Evolutionary conservation across 2,329 filamentous ascomycete species (phyloP).

Genomic region (Arthrinium puccinioides): DNA sequence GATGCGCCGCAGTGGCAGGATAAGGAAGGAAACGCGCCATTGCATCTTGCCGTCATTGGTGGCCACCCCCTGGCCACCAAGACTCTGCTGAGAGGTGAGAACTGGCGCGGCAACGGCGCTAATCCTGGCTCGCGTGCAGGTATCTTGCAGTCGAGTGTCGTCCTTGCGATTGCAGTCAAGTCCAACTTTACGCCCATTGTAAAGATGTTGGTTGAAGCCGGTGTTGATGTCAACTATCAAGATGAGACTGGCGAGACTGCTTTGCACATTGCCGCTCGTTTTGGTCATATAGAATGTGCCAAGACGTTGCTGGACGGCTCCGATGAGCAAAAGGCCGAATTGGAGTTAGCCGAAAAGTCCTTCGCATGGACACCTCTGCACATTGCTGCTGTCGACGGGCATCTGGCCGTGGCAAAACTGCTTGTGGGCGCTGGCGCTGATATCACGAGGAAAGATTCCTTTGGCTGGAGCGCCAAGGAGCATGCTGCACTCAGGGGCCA

Average conservation of each 20-base stretch:
- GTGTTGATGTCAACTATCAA: constrained; percentile 88
- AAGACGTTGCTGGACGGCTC: constrained; percentile 66
- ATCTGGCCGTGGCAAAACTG: constrained; percentile 65
- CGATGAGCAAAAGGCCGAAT: constrained; percentile 61
- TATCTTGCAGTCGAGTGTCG: constrained; percentile 78
- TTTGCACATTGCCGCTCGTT: constrained; percentile 83
- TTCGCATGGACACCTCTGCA: constrained; percentile 96
- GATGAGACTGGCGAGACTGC: constrained; percentile 87
- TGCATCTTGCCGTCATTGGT: constrained; percentile 87
- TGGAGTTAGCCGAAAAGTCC: constrained; percentile 72
- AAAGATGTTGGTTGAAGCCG: constrained; percentile 78
- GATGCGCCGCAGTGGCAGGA: constrained; percentile 89
- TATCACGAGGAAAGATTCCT: constrained; percentile 67
- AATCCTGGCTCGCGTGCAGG: constrained; percentile 60
- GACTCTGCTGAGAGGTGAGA: constrained; percentile 71
- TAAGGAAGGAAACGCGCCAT: constrained; percentile 78
- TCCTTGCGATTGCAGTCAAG: constrained; percentile 80
- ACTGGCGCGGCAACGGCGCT: constrained; percentile 57
- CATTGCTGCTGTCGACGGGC: constrained; percentile 84
- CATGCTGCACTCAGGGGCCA: constrained; percentile 89
- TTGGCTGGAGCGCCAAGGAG: constrained; percentile 90
- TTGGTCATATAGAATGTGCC: constrained; percentile 77
- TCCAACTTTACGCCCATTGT: constrained; percentile 82
- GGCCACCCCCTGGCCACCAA: constrained; percentile 84
- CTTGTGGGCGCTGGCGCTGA: constrained; percentile 75